phyloP scores from a whole-genome alignment of 2,329 filamentous ascomycete species.

The Ceratocystis destructans region DNA sequence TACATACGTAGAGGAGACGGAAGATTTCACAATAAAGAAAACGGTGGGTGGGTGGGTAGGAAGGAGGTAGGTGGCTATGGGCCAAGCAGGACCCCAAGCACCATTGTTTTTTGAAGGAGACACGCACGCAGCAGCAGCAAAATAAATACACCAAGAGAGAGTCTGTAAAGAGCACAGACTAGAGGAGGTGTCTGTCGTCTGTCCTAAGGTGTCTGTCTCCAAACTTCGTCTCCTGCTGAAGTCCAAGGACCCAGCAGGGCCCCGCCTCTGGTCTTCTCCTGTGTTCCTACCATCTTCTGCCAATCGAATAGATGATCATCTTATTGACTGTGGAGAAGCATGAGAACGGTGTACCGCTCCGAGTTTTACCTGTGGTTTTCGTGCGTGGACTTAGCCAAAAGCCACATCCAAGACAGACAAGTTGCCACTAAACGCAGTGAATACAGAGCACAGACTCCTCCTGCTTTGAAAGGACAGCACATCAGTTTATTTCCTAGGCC shows the following conservation, averaged over 20 bases:
- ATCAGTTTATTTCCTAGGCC: not conserved
- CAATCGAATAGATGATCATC: not conserved
- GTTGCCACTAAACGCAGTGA: not conserved
- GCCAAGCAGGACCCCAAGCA: not conserved
- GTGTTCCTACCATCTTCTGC: not conserved
- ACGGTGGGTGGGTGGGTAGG: not conserved
- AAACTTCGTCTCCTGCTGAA: not conserved
- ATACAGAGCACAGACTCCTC: not conserved
- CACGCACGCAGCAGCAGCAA: not conserved
- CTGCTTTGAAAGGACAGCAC: not conserved
- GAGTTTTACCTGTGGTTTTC: not conserved
- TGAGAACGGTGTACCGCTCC: not conserved
- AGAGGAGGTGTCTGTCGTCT: not conserved
- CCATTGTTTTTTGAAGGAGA: too few species aligned
- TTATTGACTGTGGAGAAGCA: conserved; percentile 5
- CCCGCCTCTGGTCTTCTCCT: not conserved
- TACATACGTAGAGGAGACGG: not conserved
- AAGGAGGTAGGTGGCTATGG: not conserved
- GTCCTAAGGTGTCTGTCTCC: not conserved
- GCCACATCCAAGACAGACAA: not conserved
- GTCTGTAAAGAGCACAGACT: not conserved
- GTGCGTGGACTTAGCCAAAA: not conserved
- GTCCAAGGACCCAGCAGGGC: not conserved
- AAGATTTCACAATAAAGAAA: not conserved
- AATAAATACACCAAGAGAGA: not conserved